Evolutionary conservation across 495 filamentous ascomycete species (phyloP).

Genomic region (Lasiosphaeris hirsuta): DNA sequence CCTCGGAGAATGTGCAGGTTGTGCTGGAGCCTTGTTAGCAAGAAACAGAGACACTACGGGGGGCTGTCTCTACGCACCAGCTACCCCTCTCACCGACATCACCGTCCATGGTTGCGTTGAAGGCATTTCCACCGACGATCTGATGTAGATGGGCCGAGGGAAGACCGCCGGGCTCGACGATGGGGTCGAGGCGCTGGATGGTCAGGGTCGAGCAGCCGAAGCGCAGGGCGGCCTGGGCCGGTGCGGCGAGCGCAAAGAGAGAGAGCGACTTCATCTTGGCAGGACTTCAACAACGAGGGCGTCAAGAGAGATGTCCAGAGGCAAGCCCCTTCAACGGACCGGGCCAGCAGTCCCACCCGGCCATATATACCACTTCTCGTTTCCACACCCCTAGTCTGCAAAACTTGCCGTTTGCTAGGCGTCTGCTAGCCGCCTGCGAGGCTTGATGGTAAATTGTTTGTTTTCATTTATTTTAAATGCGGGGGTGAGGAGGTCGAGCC

Average conservation of each 20-base stretch:
- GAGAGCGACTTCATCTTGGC: constrained; percentile 44
- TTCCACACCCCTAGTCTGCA: too few species aligned
- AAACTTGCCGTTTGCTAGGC: too few species aligned
- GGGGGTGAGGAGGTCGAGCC: too few species aligned
- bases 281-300: background rate
- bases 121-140: constrained; percentile 48
- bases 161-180: constrained; percentile 38
- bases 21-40: constrained; percentile 22
- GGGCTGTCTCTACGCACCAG: constrained; percentile 7
- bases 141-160: constrained; percentile 48
- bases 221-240: constrained; percentile 41
- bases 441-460: too few species aligned
- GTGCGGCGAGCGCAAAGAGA: constrained; percentile 36
- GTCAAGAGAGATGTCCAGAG: too few species aligned
- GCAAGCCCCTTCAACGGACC: too few species aligned
- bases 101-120: constrained; percentile 46
- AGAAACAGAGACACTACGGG: too few species aligned
- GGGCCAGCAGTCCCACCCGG: too few species aligned
- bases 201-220: constrained; percentile 47
- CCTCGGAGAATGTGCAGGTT: constrained; percentile 43
- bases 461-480: too few species aligned
- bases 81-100: constrained; percentile 41
- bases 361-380: too few species aligned
- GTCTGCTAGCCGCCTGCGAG: too few species aligned
- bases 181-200: constrained; percentile 45